These are phyloP conservation scores for Blastobotrys malaysiensis DNA, from an alignment of 1,139 yeast species.

Conservation along the genomic window DNA sequence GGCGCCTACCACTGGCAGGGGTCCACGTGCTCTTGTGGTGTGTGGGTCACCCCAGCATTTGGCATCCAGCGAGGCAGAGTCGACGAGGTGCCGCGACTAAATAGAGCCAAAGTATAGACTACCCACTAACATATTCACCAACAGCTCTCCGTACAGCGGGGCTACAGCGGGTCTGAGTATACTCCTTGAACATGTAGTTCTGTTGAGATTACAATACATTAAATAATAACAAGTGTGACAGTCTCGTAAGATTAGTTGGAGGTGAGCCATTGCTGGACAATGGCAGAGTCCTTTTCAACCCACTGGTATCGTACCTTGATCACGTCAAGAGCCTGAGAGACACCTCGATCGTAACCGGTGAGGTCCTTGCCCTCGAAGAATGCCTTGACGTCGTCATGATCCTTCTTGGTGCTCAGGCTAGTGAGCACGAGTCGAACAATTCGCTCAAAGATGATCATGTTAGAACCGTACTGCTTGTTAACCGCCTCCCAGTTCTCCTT, in stretches of 20 bases:
- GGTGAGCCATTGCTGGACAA: slow-evolving; percentile 32
- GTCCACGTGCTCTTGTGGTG: slow-evolving; percentile 87
- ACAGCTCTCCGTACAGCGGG: not conserved
- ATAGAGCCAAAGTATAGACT: slow-evolving; percentile 10
- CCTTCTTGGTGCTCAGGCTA: slow-evolving; percentile 42
- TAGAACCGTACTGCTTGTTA: slow-evolving; percentile 45
- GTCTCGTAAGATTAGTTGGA: slow-evolving; percentile 1
- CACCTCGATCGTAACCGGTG: slow-evolving; percentile 34
- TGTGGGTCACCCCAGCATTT: slow-evolving; percentile 93
- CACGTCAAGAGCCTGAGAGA: slow-evolving; percentile 32
- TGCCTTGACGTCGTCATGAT: slow-evolving; percentile 41
- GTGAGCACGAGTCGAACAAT: slow-evolving; percentile 50
- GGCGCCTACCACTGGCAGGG: slow-evolving; percentile 98
- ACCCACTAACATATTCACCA: too few relatives aligned
- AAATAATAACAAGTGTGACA: not conserved
- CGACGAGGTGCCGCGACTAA: slow-evolving; percentile 46
- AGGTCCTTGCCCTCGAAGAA: slow-evolving; percentile 55
- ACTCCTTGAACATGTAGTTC: too few relatives aligned
- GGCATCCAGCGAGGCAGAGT: slow-evolving; percentile 77
- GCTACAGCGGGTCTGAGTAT: too few relatives aligned
- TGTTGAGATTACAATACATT: not conserved
- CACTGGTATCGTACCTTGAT: slow-evolving; percentile 28
- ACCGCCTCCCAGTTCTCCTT: slow-evolving; percentile 48
- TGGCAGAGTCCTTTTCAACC: slow-evolving; percentile 28
- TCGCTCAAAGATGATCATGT: slow-evolving; percentile 60